Conservation (phyloP, 75 land plant genomes). For the Chamaecyparis obtusa region DNA sequence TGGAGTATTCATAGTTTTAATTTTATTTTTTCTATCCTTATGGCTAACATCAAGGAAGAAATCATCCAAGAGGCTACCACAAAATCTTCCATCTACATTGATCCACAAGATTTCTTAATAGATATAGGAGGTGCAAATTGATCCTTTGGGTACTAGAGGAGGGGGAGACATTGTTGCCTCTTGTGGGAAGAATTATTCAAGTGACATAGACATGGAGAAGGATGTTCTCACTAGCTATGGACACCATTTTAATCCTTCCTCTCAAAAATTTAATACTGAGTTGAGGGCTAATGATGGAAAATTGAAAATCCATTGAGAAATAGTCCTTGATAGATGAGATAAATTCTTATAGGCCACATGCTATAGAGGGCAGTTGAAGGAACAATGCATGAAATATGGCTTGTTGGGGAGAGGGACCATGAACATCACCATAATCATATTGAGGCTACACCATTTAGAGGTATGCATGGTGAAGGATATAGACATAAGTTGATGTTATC, state of each 20-base stretch:
- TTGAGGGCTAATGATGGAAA: background rate
- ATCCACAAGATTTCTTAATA: constrained; percentile 35
- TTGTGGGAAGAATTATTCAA: background rate
- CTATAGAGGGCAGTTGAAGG: constrained; percentile 1
- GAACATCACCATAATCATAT: background rate
- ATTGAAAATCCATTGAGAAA: constrained; percentile 4
- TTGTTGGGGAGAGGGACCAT: background rate
- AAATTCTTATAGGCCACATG: background rate
- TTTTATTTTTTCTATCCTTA: constrained; percentile 62
- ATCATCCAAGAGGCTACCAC: constrained; percentile 8
- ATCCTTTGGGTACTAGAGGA: background rate
- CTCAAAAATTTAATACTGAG: background rate
- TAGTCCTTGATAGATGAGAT: background rate
- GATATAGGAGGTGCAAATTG: constrained; percentile 44
- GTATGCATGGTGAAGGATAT: background rate
- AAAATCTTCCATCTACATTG: background rate
- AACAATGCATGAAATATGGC: constrained; percentile 9
- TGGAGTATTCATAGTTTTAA: constrained; percentile 59
- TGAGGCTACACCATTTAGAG: constrained; percentile 1
- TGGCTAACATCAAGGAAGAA: constrained; percentile 54
- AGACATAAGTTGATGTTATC: background rate
- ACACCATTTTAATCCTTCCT: background rate
- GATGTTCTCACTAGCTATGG: background rate
- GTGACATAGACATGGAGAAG: constrained; percentile 9
- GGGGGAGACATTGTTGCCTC: background rate